Base-by-base conservation (phyloP, 2,329 filamentous ascomycete species). In the Pyrenochaeta sp. region DNA sequence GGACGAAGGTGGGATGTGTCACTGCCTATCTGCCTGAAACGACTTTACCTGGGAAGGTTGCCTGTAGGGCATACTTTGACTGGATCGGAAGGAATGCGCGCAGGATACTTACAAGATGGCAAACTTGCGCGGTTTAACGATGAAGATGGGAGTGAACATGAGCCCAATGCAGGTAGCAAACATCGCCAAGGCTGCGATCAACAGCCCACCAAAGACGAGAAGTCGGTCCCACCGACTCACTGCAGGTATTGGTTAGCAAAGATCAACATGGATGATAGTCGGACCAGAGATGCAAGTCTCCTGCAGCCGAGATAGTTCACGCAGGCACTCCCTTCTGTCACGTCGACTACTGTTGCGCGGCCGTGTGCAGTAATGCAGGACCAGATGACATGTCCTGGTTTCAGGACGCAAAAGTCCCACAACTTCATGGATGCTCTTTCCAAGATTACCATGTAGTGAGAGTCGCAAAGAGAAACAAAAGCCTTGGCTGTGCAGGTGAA, bases 151-250 rank as follows among this genome's bases (percentile, higher is more conserved):
- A 28, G 77, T 79, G 58, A 93, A 93, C 81, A 96, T 94, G 56
- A 98, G 84, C 69, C 90, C 90, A 82, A 98, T 96, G 83, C 91
- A 93, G 71, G 96, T 88, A 77, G 96, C 88, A 83, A 99, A 98
- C 83, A 96, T 94, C 67, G 91, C 92, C 65, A 92, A 84, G 64
- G 95, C 66, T 60, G 68, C 68, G 36, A 71, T 51, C 24, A 71
- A 62, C 37, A 71, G 58, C 15, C 64, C 67, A 65, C 87, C 90
- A 80, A 99, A 99, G 72, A 98, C 87, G 77, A 99, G 85, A 75
- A 98, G 82, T 56, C 94, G 91, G 81, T 99, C 95, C 95, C 94
- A 98, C 81, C 94, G 88, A 82, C 92, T 97, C 83, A 99, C 95
- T 98, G 80, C 53, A 63, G 56, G 52, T 51, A 69, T 52, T 53